Conservation (phyloP, 2,329 filamentous ascomycete species). For the Davidsoniella virescens region DNA sequence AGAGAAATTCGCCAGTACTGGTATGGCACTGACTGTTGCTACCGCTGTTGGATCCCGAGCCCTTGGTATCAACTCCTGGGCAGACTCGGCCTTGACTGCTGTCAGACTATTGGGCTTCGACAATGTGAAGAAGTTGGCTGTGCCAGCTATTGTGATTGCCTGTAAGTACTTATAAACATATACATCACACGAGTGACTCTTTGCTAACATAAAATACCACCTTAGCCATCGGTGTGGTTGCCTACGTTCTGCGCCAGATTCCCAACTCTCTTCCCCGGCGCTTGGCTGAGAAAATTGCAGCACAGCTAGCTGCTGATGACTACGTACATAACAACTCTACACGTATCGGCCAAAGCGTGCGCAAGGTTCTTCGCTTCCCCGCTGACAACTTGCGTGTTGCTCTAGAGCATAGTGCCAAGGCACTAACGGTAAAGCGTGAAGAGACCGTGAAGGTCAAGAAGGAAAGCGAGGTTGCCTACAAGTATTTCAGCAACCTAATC, state of each 20-base stretch:
- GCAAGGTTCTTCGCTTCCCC: slow-evolving; percentile 75
- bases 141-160: slow-evolving; percentile 64
- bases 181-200: slow-evolving; percentile 2
- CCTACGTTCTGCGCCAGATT: slow-evolving; percentile 74
- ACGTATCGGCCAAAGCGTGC: slow-evolving; percentile 72
- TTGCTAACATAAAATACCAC: slow-evolving; percentile 11
- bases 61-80: slow-evolving; percentile 71
- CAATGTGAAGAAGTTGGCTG: slow-evolving; percentile 62
- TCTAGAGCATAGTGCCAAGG: slow-evolving; percentile 71
- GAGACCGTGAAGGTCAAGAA: slow-evolving; percentile 66
- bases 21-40: slow-evolving; percentile 84
- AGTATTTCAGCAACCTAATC: slow-evolving; percentile 80
- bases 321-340: slow-evolving; percentile 81
- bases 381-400: slow-evolving; percentile 72
- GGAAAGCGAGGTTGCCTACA: slow-evolving; percentile 74
- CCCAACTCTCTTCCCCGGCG: slow-evolving; percentile 77
- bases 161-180: slow-evolving; percentile 39
- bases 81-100: slow-evolving; percentile 71
- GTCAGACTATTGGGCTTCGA: slow-evolving; percentile 66
- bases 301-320: slow-evolving; percentile 66
- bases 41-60: slow-evolving; percentile 71
- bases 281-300: slow-evolving; percentile 68
- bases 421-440: slow-evolving; percentile 60
- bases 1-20: slow-evolving; percentile 85
- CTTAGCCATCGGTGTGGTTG: slow-evolving; percentile 55